Evolutionary conservation across 2,329 filamentous ascomycete species (phyloP).

Genomic region (Seiridium unicorne): DNA sequence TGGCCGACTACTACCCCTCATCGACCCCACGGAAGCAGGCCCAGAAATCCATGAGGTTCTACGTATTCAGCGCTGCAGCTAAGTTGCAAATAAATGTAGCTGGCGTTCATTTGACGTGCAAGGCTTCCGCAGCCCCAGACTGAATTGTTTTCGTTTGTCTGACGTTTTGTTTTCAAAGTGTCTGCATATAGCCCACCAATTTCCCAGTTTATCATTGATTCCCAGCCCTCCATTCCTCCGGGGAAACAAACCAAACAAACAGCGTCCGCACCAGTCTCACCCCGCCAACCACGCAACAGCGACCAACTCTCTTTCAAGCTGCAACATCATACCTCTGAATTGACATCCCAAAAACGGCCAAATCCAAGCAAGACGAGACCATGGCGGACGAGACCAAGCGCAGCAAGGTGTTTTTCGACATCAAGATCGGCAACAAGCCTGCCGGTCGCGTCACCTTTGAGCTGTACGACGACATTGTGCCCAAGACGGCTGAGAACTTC

Average conservation of each 20-base stretch:
- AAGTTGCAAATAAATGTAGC: no score
- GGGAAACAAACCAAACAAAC: not conserved
- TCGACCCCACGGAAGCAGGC: no score
- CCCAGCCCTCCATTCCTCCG: not conserved
- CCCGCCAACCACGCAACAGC: not conserved
- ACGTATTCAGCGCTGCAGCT: no score
- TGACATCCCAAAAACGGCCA: not conserved
- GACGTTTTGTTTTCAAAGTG: no score
- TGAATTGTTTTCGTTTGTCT: no score
- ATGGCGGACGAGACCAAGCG: conserved; percentile 51
- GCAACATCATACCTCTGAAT: not conserved
- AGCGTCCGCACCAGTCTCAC: not conserved
- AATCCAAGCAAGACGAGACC: not conserved
- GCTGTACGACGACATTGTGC: conserved; percentile 74
- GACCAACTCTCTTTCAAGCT: not conserved
- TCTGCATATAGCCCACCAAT: not conserved
- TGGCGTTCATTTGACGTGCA: no score
- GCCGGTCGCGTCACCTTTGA: conserved; percentile 84
- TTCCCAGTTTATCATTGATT: not conserved
- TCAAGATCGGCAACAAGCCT: conserved; percentile 72
- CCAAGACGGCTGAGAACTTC: conserved; percentile 97
- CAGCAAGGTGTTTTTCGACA: conserved; percentile 89
- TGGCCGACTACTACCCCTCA: no score
- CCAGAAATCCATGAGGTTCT: no score
- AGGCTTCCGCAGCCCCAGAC: no score